A percentile compares a stretch with the other conserved stretches of the same genome.
Evolutionary conservation across 2,329 filamentous ascomycete species (phyloP).

Genomic region (Pezicula neosporulosa): DNA sequence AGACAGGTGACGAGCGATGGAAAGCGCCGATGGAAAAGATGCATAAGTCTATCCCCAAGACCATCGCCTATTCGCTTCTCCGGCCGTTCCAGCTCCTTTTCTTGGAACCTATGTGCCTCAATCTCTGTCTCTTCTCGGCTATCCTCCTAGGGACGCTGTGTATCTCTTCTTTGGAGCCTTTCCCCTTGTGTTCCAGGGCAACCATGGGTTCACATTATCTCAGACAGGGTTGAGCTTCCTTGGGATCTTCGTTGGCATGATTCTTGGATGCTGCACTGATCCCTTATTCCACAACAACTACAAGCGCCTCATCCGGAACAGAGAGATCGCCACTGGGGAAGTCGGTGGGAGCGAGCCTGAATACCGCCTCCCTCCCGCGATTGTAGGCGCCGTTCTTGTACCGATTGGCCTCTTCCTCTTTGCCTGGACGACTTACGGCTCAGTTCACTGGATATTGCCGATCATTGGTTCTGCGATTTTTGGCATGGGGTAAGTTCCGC

Average conservation of each 20-base stretch:
- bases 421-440: conserved; percentile 76
- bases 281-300: conserved; percentile 65
- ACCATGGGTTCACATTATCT: conserved; percentile 75
- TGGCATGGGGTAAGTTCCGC: conserved; percentile 59
- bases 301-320: conserved; percentile 49
- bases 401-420: conserved; percentile 85
- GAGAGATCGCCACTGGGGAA: conserved; percentile 35
- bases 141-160: conserved; percentile 81
- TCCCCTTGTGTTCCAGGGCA: conserved; percentile 69
- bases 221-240: conserved; percentile 79
- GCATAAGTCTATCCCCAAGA: conserved; percentile 61
- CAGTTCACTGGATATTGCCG: conserved; percentile 73
- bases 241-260: conserved; percentile 66
- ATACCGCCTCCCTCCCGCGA: conserved; percentile 74
- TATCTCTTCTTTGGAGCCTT: conserved; percentile 94
- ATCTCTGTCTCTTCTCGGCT: conserved; percentile 78
- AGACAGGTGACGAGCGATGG: conserved; percentile 76
- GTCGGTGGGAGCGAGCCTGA: conserved; percentile 70
- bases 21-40: conserved; percentile 73
- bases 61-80: conserved; percentile 55
- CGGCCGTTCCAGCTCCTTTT: conserved; percentile 71
- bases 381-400: conserved; percentile 72
- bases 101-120: conserved; percentile 81
- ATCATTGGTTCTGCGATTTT: conserved; percentile 72
- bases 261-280: conserved; percentile 57